These are phyloP conservation scores for Serpula lacrymans DNA, from an alignment of 768 basidiomycete genomes.

Conservation along the genomic window DNA sequence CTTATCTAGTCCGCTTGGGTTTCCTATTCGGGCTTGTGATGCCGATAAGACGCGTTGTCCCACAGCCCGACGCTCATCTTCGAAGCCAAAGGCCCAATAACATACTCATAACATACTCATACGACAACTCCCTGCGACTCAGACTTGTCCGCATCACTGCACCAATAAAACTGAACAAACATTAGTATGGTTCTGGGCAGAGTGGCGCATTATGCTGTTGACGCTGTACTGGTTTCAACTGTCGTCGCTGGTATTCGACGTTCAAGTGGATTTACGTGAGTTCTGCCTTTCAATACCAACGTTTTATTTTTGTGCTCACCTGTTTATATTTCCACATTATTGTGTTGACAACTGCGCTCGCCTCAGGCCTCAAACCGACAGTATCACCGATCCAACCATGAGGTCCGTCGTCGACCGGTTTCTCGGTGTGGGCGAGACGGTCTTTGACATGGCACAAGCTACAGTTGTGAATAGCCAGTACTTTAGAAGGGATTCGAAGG, in stretches of 20 bases:
- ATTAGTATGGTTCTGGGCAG: conserved; percentile 58
- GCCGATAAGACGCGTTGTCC: too few species aligned
- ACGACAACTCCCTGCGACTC: too few species aligned
- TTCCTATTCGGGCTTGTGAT: background rate
- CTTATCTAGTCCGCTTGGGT: background rate
- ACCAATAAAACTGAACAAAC: too few species aligned
- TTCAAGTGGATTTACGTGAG: conserved; percentile 87
- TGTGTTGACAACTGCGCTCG: conserved; percentile 4
- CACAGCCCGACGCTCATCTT: too few species aligned
- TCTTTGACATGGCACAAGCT: conserved; percentile 83
- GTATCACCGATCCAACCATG: conserved; percentile 74
- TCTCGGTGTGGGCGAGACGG: conserved; percentile 80
- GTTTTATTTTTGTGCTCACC: conserved; percentile 8
- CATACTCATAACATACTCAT: too few species aligned
- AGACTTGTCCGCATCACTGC: too few species aligned
- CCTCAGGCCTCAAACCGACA: conserved; percentile 58
- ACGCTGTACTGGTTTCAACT: conserved; percentile 83
- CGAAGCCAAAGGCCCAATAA: too few species aligned
- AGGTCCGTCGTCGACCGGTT: conserved; percentile 78
- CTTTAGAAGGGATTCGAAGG: conserved; percentile 59
- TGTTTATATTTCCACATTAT: conserved; percentile 1
- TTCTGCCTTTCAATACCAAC: conserved; percentile 17
- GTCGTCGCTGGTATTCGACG: conserved; percentile 88
- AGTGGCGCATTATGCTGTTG: conserved; percentile 78
- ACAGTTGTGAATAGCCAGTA: conserved; percentile 85